A percentile compares a stretch with the other conserved stretches of the same genome.
phyloP scores from a whole-genome alignment of 106 monocot species.

The Narthecium ossifragum region DNA sequence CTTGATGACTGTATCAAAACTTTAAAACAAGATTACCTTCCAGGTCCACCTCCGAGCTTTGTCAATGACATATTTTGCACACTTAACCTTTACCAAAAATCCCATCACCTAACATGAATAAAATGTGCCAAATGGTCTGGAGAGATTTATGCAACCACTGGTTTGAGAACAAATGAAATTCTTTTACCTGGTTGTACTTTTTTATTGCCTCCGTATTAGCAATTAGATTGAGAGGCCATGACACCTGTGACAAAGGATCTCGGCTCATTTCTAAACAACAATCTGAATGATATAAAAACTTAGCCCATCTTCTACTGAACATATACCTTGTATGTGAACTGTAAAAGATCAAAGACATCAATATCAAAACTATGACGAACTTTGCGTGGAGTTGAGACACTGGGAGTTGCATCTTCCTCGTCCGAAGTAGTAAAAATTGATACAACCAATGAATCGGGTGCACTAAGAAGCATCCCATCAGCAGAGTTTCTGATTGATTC shows the following conservation, averaged over 20 bases:
- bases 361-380: conserved; percentile 49
- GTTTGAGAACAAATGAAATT: neutral
- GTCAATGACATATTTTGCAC: conserved; percentile 86
- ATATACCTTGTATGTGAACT: conserved; percentile 81
- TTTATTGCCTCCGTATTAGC: conserved; percentile 73
- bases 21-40: conserved; percentile 47
- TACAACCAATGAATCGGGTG: conserved; percentile 77
- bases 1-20: too few species aligned
- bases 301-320: neutral
- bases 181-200: conserved; percentile 95
- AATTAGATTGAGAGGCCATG: conserved; percentile 96
- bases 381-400: conserved; percentile 31
- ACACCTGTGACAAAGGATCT: too few species aligned
- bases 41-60: conserved; percentile 95
- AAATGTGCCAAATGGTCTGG: conserved; percentile 6
- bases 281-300: too few species aligned
- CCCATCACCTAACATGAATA: conserved; percentile 66
- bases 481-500: conserved; percentile 90
- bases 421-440: conserved; percentile 37
- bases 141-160: neutral
- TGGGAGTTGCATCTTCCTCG: conserved; percentile 18
- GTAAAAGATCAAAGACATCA: conserved; percentile 72
- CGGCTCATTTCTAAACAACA: too few species aligned
- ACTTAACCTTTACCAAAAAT: conserved; percentile 84
- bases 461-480: conserved; percentile 55